A percentile compares a stretch with the other conserved stretches of the same genome.
phyloP scores from a whole-genome alignment of 345 rosid species.

The Microthlaspi erraticum region DNA sequence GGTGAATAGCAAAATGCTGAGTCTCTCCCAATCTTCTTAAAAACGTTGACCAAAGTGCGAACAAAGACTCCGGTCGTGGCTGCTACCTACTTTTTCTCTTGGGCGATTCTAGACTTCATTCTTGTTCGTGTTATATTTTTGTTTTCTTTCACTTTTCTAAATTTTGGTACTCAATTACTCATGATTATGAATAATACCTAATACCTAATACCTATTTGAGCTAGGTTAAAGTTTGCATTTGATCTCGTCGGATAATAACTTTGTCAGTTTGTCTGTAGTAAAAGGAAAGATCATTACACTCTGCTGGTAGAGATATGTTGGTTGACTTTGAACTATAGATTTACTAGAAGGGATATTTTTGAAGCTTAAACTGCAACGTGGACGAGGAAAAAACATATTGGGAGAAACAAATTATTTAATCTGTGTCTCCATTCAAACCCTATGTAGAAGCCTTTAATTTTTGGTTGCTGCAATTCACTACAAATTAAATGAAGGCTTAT shows the following conservation, averaged over 20 bases:
- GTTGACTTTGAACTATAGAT: neutral
- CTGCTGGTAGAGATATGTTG: neutral
- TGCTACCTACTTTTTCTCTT: conserved; percentile 37
- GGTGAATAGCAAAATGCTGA: neutral
- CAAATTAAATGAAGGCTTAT: neutral
- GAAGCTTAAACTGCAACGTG: neutral
- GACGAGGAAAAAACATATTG: neutral
- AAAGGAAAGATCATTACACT: neutral
- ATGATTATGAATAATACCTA: neutral
- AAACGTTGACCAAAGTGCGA: conserved; percentile 37
- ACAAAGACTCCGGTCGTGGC: conserved; percentile 28
- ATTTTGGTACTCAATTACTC: neutral
- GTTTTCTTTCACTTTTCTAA: neutral
- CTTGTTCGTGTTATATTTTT: conserved; percentile 8
- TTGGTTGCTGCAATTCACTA: neutral
- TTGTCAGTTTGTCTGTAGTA: neutral
- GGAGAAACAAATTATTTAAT: too few relatives aligned
- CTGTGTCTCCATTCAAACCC: too few relatives aligned
- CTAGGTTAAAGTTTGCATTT: neutral
- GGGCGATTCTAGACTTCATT: conserved; percentile 15
- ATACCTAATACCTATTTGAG: neutral
- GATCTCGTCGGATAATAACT: neutral
- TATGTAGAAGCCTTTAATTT: too few relatives aligned
- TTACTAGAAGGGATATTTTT: too few relatives aligned
- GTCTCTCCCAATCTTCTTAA: conserved; percentile 7